Conservation (phyloP, 2,329 filamentous ascomycete genomes). For the Penicillium italicum region DNA sequence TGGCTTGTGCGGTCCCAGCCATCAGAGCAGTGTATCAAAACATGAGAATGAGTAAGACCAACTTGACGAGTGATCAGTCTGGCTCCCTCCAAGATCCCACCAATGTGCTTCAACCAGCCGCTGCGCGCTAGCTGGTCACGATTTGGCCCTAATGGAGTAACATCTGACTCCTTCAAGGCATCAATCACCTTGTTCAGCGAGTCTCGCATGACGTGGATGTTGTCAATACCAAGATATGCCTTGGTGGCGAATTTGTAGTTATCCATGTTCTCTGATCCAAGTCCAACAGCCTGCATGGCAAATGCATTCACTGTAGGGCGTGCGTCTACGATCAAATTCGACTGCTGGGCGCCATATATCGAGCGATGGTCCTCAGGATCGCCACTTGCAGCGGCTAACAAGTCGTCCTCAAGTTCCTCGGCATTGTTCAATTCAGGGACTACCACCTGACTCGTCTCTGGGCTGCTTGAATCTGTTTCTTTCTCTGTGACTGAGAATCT, state of each 20-base stretch:
- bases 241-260: slow-evolving; percentile 91
- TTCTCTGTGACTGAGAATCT: slow-evolving; percentile 39
- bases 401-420: slow-evolving; percentile 66
- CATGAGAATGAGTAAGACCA: slow-evolving; percentile 88
- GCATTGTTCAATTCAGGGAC: slow-evolving; percentile 57
- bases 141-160: slow-evolving; percentile 77
- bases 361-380: slow-evolving; percentile 61
- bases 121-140: slow-evolving; percentile 77
- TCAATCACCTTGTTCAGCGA: slow-evolving; percentile 86
- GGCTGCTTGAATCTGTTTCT: slow-evolving; percentile 48
- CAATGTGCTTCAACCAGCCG: slow-evolving; percentile 87
- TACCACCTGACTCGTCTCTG: slow-evolving; percentile 32
- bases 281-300: slow-evolving; percentile 87
- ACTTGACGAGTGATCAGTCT: slow-evolving; percentile 81
- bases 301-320: slow-evolving; percentile 90
- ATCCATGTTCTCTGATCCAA: slow-evolving; percentile 96
- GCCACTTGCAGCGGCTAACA: slow-evolving; percentile 54
- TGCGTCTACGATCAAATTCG: slow-evolving; percentile 93
- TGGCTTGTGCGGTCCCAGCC: slow-evolving; percentile 98
- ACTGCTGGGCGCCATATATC: slow-evolving; percentile 87
- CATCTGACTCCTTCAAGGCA: slow-evolving; percentile 85
- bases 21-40: slow-evolving; percentile 95
- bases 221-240: slow-evolving; percentile 91
- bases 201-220: slow-evolving; percentile 96
- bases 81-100: slow-evolving; percentile 76